A percentile compares a stretch with the other conserved stretches of the same genome.
Conservation (phyloP, 768 basidiomycete species). For the Termitomyces sp. region DNA sequence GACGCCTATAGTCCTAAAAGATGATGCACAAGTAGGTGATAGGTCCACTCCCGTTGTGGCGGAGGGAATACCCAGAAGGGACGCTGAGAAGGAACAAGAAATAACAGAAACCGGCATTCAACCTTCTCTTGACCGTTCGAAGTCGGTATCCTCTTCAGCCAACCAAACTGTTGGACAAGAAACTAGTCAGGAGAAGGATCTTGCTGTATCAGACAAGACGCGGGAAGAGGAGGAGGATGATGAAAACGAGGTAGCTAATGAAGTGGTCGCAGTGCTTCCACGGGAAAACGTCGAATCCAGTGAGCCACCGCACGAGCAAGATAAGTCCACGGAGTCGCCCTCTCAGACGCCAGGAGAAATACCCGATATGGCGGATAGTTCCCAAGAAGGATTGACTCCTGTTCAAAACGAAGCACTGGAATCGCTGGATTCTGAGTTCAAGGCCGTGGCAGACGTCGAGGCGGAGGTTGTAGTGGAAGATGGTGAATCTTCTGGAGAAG, state of each 20-base stretch:
- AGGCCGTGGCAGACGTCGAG: constrained; percentile 8
- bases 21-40: not conserved
- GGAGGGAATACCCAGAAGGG: not conserved
- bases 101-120: not conserved
- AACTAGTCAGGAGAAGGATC: constrained; percentile 5
- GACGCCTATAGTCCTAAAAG: not conserved
- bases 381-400: not conserved
- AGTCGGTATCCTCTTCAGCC: not conserved
- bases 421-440: not conserved
- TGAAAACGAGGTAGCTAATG: constrained; percentile 9
- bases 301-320: not conserved
- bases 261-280: constrained; percentile 4
- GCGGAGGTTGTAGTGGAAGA: constrained; percentile 15
- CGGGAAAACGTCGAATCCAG: not conserved
- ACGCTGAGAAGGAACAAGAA: not conserved
- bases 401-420: not conserved
- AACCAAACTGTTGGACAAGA: not conserved
- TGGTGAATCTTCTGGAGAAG: constrained; percentile 24
- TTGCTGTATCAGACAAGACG: constrained; percentile 2
- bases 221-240: constrained; percentile 18
- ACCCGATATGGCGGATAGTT: not conserved
- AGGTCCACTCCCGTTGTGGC: not conserved
- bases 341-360: not conserved
- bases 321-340: not conserved
- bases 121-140: not conserved